Base-by-base conservation (phyloP, 306 rosid species). In the Calophaca sinica region DNA sequence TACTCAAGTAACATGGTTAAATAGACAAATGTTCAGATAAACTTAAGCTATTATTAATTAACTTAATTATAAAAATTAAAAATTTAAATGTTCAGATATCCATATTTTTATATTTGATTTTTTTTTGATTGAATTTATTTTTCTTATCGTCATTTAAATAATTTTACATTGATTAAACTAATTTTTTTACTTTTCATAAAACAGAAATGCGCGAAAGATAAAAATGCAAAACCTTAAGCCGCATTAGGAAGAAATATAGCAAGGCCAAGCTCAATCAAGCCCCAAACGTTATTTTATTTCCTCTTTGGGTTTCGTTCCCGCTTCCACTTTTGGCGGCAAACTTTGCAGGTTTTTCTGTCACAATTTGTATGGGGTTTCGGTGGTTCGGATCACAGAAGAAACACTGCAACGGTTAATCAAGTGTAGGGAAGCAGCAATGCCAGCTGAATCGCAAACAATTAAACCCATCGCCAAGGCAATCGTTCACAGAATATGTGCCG, bases 401-500 rank as follows among this genome's bases (percentile, higher is more conserved):
- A 44, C 36, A 53, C 58, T 39, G 13, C 3, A 3, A 59, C 67
- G 26, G 36, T 61, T 42, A 3, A 60, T 79, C 79, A 61, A 50
- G 9, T 33, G 54, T 5, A 5, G 68, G 68, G 86, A 79, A 62
- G 75, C 78, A 13, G 68, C 82, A 11, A 77, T 75, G 77, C 59
- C 84, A 9, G 78, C 42, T 12, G 90, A 86, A 75, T 80, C 88
- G 6, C 84, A 83, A 12, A 52, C 62, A 0, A 91, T 89, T 55
- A 92, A 85, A 64, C 92, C 96, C 1, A 94, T 94, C 9, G 86
- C 79, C 57, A 94, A 89, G 67, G 83, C 85, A 67, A 86, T 81
- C 55, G 89, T 90, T 62, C 93, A 94, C 84, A 72, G 93, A 74
- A 94, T 94, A 68, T 91, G 96, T 73, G 79, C 98, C 5, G 98